These are phyloP conservation scores for Cryptosporidium parvum DNA, from an alignment of 169 alveolate genomes.

Conservation along the genomic window DNA sequence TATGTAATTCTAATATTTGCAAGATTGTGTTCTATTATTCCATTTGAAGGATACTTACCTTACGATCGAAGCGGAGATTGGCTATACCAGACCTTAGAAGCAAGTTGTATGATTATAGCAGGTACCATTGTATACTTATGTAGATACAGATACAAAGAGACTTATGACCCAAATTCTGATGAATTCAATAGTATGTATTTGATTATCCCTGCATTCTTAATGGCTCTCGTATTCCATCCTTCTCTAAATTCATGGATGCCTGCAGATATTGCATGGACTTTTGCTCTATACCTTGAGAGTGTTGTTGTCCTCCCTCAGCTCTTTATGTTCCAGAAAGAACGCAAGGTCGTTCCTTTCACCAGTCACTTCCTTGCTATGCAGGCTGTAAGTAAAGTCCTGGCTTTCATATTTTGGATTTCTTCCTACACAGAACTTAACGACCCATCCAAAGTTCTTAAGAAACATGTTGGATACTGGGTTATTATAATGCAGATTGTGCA, in stretches of 20 bases:
- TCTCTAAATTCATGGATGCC: conserved; percentile 90
- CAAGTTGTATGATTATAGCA: conserved; percentile 85
- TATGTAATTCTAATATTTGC: conserved; percentile 87
- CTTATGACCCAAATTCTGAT: conserved; percentile 87
- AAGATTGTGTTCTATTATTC: conserved; percentile 89
- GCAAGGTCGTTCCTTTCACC: conserved; percentile 90
- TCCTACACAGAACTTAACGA: conserved; percentile 89
- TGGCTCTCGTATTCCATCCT: conserved; percentile 91
- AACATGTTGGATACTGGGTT: conserved; percentile 91
- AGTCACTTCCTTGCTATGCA: conserved; percentile 95
- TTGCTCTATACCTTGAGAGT: conserved; percentile 92
- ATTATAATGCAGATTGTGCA: conserved; percentile 88
- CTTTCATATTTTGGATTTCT: conserved; percentile 92
- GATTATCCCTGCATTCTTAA: conserved; percentile 85
- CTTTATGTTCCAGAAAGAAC: conserved; percentile 91
- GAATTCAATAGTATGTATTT: conserved; percentile 85
- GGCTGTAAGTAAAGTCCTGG: conserved; percentile 88
- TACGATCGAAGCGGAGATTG: conserved; percentile 94
- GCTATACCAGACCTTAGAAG: conserved; percentile 92
- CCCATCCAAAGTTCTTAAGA: conserved; percentile 83
- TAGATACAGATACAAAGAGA: conserved; percentile 82
- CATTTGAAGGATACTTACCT: conserved; percentile 93
- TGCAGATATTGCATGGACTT: conserved; percentile 92
- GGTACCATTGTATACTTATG: conserved; percentile 88
- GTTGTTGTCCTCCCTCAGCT: conserved; percentile 92